These are phyloP conservation scores for Nevesoporus exiguus DNA, from an alignment of 768 basidiomycete genomes.

Conservation along the genomic window DNA sequence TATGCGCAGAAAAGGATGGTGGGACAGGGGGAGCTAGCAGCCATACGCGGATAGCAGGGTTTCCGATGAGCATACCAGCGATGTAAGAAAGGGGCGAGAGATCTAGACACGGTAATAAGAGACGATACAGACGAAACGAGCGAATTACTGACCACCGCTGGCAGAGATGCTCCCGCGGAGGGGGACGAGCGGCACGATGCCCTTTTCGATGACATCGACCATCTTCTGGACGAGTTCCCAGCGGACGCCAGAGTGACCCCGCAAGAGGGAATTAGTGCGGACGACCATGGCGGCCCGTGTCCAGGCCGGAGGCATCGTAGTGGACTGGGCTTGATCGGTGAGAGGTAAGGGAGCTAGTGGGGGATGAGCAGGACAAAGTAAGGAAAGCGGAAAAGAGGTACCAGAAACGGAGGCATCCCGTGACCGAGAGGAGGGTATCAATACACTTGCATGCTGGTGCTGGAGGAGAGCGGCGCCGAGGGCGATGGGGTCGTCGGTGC, in stretches of 20 bases:
- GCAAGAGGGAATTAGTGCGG: constrained; percentile 85
- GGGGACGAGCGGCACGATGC: constrained; percentile 78
- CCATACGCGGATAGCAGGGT: constrained; percentile 75
- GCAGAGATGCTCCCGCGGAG: constrained; percentile 82
- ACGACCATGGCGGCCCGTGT: constrained; percentile 84
- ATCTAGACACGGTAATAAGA: constrained; percentile 39
- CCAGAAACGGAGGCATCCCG: background rate
- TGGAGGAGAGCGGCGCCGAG: constrained; percentile 84
- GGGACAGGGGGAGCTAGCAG: constrained; percentile 32
- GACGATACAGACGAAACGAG: background rate
- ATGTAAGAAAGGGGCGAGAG: constrained; percentile 81
- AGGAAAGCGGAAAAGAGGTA: background rate
- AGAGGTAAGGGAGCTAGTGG: constrained; percentile 50
- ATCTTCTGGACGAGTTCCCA: constrained; percentile 80
- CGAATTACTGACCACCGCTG: constrained; percentile 57
- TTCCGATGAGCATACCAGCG: constrained; percentile 76
- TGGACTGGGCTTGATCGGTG: constrained; percentile 60
- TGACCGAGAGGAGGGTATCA: constrained; percentile 50
- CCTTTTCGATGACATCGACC: constrained; percentile 62
- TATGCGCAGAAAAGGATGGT: constrained; percentile 10
- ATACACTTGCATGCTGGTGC: constrained; percentile 73
- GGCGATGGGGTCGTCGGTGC: constrained; percentile 67
- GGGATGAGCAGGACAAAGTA: background rate
- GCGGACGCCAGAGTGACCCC: constrained; percentile 84
- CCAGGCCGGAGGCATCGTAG: constrained; percentile 84